phyloP scores from a whole-genome alignment of 169 alveolate genomes.

The Eimeria praecox region DNA sequence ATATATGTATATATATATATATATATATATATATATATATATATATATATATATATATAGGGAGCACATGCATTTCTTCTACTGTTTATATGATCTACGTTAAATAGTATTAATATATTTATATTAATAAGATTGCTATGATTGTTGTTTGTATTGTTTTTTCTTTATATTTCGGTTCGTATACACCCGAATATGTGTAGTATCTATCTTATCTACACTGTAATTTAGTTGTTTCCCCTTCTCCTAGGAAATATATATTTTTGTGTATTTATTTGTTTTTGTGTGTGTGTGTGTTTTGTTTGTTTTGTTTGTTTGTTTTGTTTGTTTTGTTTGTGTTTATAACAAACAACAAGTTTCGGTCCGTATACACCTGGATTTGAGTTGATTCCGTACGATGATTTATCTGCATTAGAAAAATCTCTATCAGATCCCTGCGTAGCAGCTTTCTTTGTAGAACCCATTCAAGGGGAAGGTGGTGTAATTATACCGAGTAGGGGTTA shows the following conservation, averaged over 20 bases:
- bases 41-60: no score
- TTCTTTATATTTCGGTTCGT: background rate
- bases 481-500: slow-evolving; percentile 94
- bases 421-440: slow-evolving; percentile 90
- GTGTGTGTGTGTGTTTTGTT: background rate
- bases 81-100: no score
- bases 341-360: slow-evolving; percentile 52
- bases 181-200: no score
- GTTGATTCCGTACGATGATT: slow-evolving; percentile 86
- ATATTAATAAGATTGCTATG: no score
- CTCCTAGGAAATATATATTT: no score
- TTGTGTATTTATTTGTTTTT: background rate
- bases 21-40: no score
- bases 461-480: slow-evolving; percentile 98
- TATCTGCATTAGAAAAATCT: slow-evolving; percentile 84
- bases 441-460: slow-evolving; percentile 95
- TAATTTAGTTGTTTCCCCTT: no score
- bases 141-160: background rate
- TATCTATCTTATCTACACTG: no score
- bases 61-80: no score
- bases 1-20: background rate
- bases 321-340: background rate
- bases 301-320: background rate
- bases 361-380: slow-evolving; percentile 89
- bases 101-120: no score